These are phyloP conservation scores for Ophiognomonia clavigignenti-juglandacearum DNA, from an alignment of 2,329 filamentous ascomycete genomes.

Conservation along the genomic window DNA sequence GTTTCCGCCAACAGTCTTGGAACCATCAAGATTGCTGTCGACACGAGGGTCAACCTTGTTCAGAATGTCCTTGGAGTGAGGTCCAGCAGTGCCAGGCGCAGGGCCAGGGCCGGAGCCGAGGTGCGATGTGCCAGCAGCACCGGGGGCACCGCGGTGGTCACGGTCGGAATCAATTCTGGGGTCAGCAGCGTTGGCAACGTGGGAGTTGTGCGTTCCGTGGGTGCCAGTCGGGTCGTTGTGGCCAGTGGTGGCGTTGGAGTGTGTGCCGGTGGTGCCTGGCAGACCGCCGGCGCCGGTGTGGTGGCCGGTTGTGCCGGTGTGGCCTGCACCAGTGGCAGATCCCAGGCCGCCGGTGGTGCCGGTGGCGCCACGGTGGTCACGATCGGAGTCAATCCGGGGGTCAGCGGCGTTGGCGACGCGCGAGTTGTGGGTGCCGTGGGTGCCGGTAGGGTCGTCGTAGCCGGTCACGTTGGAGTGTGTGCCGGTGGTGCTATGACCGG, in stretches of 20 bases:
- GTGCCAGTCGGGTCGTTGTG: slow-evolving; percentile 26
- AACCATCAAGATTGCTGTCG: slow-evolving; percentile 50
- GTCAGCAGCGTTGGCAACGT: slow-evolving; percentile 31
- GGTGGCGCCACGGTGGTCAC: slow-evolving; percentile 31
- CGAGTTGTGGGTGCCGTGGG: slow-evolving; percentile 37
- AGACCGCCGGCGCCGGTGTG: not conserved
- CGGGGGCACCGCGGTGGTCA: slow-evolving; percentile 22
- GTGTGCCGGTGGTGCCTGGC: slow-evolving; percentile 20
- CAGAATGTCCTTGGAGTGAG: slow-evolving; percentile 46
- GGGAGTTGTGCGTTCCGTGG: slow-evolving; percentile 28
- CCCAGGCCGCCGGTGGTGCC: not conserved
- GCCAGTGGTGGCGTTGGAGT: slow-evolving; percentile 23
- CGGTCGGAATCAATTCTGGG: slow-evolving; percentile 34
- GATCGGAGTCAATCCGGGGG: slow-evolving; percentile 47
- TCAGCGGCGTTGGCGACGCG: slow-evolving; percentile 43
- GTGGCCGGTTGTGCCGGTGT: slow-evolving; percentile 29
- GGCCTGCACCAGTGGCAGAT: slow-evolving; percentile 23
- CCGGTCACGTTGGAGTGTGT: slow-evolving; percentile 28
- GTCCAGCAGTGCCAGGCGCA: slow-evolving; percentile 42
- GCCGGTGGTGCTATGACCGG: slow-evolving; percentile 12
- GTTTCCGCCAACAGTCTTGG: slow-evolving; percentile 49
- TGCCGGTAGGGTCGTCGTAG: slow-evolving; percentile 27
- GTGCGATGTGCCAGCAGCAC: slow-evolving; percentile 16
- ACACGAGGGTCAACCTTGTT: slow-evolving; percentile 55
- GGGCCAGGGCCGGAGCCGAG: slow-evolving; percentile 25